Percentiles rank a stretch among this genome's conserved stretches.
These are phyloP conservation scores for Fragaria ananassa DNA, from an alignment of 306 rosid species.

Conservation along the genomic window DNA sequence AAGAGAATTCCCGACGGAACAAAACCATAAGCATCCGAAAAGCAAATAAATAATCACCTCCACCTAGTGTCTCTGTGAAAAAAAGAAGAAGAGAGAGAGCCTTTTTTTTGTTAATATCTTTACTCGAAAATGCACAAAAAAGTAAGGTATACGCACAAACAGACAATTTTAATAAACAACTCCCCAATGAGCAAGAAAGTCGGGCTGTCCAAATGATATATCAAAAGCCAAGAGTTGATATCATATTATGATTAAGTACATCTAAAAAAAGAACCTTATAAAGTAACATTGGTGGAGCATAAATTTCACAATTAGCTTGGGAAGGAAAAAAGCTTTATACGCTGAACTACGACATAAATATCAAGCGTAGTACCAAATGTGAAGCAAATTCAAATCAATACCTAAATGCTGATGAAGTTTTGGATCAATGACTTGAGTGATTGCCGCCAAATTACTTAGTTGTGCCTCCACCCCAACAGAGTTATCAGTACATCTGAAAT, in stretches of 20 bases:
- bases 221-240: not conserved
- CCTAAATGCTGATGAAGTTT: conserved; percentile 97
- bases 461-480: conserved; percentile 92
- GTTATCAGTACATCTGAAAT: conserved; percentile 82
- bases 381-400: conserved; percentile 34
- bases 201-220: not conserved
- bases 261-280: not conserved
- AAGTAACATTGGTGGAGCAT: not conserved
- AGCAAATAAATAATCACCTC: conserved; percentile 94
- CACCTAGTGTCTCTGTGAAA: conserved; percentile 84
- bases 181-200: not conserved
- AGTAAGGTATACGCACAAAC: not conserved
- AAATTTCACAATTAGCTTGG: not conserved
- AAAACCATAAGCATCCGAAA: conserved; percentile 99
- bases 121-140: conserved; percentile 20
- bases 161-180: not conserved
- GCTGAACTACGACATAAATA: conserved; percentile 7
- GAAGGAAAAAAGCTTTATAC: not conserved
- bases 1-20: conserved; percentile 97
- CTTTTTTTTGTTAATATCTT: conserved; percentile 23
- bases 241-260: not conserved
- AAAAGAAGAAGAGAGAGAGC: conserved; percentile 1
- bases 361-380: conserved; percentile 16
- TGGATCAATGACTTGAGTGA: conserved; percentile 95
- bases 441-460: conserved; percentile 72